Evolutionary conservation across 768 basidiomycete genomes (phyloP).

Genomic region (Leucocoprinus sp.): DNA sequence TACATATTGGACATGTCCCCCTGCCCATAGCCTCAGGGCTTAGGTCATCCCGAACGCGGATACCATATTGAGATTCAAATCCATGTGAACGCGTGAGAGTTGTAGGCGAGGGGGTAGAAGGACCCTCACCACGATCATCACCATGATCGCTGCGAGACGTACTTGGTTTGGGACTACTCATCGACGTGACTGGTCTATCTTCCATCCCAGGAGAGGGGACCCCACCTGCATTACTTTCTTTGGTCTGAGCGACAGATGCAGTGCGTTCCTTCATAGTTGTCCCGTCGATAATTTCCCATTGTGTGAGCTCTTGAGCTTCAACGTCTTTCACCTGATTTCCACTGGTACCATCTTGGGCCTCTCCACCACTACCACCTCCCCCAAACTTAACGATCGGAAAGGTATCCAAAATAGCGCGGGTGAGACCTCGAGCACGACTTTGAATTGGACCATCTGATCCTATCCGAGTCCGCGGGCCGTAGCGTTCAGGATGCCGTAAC

Average conservation of each 20-base stretch:
- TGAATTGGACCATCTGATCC: conserved; percentile 35
- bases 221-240: neutral
- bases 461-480: conserved; percentile 60
- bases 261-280: neutral
- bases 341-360: neutral
- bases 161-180: conserved; percentile 2
- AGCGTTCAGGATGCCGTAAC: conserved; percentile 83
- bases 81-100: neutral
- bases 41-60: conserved; percentile 26
- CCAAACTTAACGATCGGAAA: conserved; percentile 92
- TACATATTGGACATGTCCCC: conserved; percentile 92
- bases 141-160: neutral
- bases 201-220: neutral
- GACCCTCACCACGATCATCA: conserved; percentile 15
- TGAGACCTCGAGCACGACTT: conserved; percentile 76
- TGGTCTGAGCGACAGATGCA: neutral
- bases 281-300: conserved; percentile 14
- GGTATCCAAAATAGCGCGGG: conserved; percentile 89
- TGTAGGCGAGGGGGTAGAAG: neutral
- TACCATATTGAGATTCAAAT: conserved; percentile 6
- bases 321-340: conserved; percentile 17
- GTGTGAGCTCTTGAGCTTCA: conserved; percentile 19
- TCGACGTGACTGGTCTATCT: neutral
- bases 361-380: conserved; percentile 1
- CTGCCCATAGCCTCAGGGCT: conserved; percentile 63